A percentile compares a stretch with the other conserved stretches of the same genome.
Conservation (phyloP, 2,329 filamentous ascomycete genomes). For the Apiospora marii region DNA sequence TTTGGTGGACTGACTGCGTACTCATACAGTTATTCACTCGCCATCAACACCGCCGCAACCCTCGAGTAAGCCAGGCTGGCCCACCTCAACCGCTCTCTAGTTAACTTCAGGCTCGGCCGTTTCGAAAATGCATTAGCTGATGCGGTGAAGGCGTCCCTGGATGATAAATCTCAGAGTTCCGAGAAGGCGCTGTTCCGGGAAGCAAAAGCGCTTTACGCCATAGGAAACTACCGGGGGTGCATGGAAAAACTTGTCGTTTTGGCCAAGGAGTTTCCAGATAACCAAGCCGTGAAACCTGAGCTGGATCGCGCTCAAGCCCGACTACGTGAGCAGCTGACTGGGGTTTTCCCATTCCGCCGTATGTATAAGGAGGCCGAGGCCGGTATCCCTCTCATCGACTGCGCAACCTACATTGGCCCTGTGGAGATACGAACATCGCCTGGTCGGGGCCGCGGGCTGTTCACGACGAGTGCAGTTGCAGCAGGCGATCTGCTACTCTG, state of each 20-base stretch:
- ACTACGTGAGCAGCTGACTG: conserved; percentile 48
- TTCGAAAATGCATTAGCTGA: conserved; percentile 43
- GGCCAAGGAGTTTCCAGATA: conserved; percentile 44
- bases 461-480: conserved; percentile 54
- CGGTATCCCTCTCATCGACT: conserved; percentile 53
- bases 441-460: conserved; percentile 57
- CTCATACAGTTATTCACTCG: conserved; percentile 47
- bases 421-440: conserved; percentile 50
- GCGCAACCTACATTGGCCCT: conserved; percentile 52
- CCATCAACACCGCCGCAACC: conserved; percentile 44
- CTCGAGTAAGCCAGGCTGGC: conserved; percentile 45
- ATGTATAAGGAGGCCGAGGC: conserved; percentile 47
- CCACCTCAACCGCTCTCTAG: conserved; percentile 46
- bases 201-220: conserved; percentile 52
- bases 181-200: conserved; percentile 56
- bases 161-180: conserved; percentile 29
- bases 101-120: conserved; percentile 41
- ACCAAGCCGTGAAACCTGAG: conserved; percentile 39
- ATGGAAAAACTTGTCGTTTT: conserved; percentile 45
- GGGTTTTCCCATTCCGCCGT: conserved; percentile 47
- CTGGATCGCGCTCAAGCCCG: conserved; percentile 41
- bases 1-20: neutral
- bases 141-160: conserved; percentile 31
- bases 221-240: conserved; percentile 48
- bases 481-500: conserved; percentile 61